Conservation (phyloP, 176 grass and related monocot genomes). For the Thinopyrum elongatum region DNA sequence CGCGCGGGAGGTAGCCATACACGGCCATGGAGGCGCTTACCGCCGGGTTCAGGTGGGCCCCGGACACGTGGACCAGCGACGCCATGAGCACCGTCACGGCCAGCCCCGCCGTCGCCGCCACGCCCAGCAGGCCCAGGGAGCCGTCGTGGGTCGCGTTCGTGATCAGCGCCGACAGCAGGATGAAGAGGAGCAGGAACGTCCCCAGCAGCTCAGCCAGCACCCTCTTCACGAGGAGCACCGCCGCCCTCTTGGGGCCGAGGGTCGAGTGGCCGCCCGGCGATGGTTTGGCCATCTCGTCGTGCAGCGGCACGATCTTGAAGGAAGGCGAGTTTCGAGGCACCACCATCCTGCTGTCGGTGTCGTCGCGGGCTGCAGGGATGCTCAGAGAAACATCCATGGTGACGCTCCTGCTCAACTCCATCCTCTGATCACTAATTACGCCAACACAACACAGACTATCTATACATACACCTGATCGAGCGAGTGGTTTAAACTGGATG, state of each 20-base stretch:
- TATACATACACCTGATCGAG: no score
- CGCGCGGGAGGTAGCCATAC: conserved; percentile 41
- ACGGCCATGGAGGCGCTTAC: conserved; percentile 45
- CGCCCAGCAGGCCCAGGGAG: conserved; percentile 34
- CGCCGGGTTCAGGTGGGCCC: conserved; percentile 61
- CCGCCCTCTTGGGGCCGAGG: neutral
- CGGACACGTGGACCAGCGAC: conserved; percentile 55
- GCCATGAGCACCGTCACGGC: conserved; percentile 38
- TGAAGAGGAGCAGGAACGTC: conserved; percentile 68
- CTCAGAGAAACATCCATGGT: conserved; percentile 24
- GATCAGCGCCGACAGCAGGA: conserved; percentile 46
- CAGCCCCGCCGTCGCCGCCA: conserved; percentile 16
- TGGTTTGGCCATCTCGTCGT: neutral
- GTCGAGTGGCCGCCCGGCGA: neutral
- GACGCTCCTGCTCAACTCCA: neutral
- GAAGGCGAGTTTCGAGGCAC: neutral
- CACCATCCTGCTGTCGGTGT: neutral
- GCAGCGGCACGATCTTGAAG: neutral
- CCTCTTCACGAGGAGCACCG: conserved; percentile 10
- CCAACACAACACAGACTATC: no score
- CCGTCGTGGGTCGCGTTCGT: conserved; percentile 35
- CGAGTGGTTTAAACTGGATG: no score
- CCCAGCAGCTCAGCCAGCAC: conserved; percentile 55
- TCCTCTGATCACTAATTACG: neutral
- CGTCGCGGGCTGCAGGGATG: neutral